phyloP scores from a whole-genome alignment of 768 basidiomycete genomes.

The Tricholoma flavovirens region DNA sequence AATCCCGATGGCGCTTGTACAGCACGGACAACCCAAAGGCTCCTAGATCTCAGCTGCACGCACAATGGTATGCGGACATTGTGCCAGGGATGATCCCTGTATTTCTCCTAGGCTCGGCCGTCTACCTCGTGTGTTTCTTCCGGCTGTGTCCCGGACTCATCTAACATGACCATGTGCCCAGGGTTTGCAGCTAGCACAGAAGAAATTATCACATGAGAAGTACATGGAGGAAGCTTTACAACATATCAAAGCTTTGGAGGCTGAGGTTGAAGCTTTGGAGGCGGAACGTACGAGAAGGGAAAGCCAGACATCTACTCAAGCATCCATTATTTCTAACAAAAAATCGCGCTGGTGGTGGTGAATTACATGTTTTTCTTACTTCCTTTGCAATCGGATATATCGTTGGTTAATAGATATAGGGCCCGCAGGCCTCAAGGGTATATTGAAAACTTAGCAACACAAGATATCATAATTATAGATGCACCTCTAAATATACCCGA shows the following conservation, averaged over 20 bases:
- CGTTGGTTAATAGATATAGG: not conserved
- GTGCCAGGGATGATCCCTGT: slow-evolving; percentile 77
- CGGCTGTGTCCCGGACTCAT: not conserved
- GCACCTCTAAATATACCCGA: not conserved
- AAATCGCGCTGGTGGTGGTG: slow-evolving; percentile 3
- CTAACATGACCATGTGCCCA: slow-evolving; percentile 20
- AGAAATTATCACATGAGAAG: slow-evolving; percentile 64
- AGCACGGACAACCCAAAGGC: slow-evolving; percentile 13
- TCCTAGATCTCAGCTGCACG: slow-evolving; percentile 47
- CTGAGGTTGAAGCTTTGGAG: slow-evolving; percentile 45
- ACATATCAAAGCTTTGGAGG: slow-evolving; percentile 51
- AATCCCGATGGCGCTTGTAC: slow-evolving; percentile 14
- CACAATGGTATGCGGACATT: slow-evolving; percentile 61
- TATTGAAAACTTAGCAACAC: slow-evolving; percentile 1
- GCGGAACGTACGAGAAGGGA: slow-evolving; percentile 18
- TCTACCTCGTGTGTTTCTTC: slow-evolving; percentile 55
- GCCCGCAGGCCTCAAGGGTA: not conserved
- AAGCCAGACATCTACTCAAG: slow-evolving; percentile 3
- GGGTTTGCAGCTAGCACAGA: slow-evolving; percentile 63
- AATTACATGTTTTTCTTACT: not conserved
- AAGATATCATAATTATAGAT: not conserved
- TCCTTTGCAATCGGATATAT: not conserved
- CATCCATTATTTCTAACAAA: not conserved
- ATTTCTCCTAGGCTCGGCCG: slow-evolving; percentile 69
- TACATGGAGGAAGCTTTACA: slow-evolving; percentile 56